Percentiles rank a stretch among this genome's conserved stretches.
These are phyloP conservation scores for Boletales sp. DNA, from an alignment of 768 basidiomycete species.

Conservation along the genomic window DNA sequence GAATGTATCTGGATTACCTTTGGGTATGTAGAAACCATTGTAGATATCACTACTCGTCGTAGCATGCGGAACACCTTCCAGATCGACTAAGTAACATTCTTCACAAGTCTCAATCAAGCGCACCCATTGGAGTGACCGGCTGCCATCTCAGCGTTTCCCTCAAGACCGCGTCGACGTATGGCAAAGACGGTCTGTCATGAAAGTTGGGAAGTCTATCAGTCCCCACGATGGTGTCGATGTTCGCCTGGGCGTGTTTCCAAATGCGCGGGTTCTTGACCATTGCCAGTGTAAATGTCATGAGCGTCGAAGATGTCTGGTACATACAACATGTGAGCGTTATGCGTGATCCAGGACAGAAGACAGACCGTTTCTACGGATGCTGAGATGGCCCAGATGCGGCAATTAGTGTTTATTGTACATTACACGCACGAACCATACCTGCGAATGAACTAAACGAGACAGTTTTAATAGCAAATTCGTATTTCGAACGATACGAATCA, in stretches of 20 bases:
- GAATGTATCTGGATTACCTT: no score
- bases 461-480: no score
- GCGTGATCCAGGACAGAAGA: not conserved
- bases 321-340: no score
- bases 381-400: not conserved
- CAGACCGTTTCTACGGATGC: constrained; percentile 11
- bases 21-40: no score
- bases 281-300: constrained; percentile 5
- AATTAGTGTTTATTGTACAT: not conserved
- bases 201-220: constrained; percentile 10
- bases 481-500: no score
- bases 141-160: constrained; percentile 15
- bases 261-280: constrained; percentile 12
- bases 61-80: no score
- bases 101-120: not conserved
- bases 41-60: no score
- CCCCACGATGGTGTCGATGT: constrained; percentile 6
- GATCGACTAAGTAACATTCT: no score
- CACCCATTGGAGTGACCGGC: constrained; percentile 12
- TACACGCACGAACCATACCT: not conserved
- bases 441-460: constrained; percentile 10
- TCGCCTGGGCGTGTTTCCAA: constrained; percentile 11
- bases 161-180: constrained; percentile 16
- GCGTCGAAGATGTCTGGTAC: constrained; percentile 8
- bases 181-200: constrained; percentile 16